Evolutionary conservation across 441 rosid genomes (phyloP).

Genomic region (Gossypium davidsonii): DNA sequence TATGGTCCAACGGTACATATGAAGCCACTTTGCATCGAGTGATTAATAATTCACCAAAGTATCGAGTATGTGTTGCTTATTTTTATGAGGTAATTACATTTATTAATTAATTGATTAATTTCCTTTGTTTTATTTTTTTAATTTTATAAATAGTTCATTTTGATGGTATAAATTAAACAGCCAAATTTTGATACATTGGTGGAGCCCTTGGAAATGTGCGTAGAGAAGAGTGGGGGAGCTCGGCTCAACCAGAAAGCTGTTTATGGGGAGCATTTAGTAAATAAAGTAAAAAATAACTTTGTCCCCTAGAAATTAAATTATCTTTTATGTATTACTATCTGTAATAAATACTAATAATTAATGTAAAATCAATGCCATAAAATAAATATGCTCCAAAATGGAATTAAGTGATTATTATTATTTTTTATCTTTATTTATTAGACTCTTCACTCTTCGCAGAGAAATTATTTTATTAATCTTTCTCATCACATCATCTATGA

Average conservation of each 20-base stretch:
- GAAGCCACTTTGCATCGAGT: constrained; percentile 77
- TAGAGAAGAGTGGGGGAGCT: constrained; percentile 35
- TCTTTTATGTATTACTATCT: not conserved
- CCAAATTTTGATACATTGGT: constrained; percentile 51
- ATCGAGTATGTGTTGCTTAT: constrained; percentile 61
- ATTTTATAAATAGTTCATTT: not conserved
- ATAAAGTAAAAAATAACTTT: constrained; percentile 55
- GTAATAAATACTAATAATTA: not conserved
- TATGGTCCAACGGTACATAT: constrained; percentile 62
- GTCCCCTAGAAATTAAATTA: not conserved
- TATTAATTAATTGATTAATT: not conserved
- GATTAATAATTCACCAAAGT: constrained; percentile 47
- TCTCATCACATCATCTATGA: no score
- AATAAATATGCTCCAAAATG: not conserved
- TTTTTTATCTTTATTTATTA: not conserved
- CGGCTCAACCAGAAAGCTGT: constrained; percentile 46
- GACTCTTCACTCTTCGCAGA: no score
- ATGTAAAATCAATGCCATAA: no score
- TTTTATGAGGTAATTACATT: constrained; percentile 56
- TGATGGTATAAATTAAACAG: constrained; percentile 26
- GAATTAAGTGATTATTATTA: not conserved
- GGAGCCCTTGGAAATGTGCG: constrained; percentile 65
- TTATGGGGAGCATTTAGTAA: constrained; percentile 72
- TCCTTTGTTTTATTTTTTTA: no score
- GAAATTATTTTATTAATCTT: no score